Base-by-base conservation (phyloP, 2,329 filamentous ascomycete species). In the Nigrograna mackinnonii region DNA sequence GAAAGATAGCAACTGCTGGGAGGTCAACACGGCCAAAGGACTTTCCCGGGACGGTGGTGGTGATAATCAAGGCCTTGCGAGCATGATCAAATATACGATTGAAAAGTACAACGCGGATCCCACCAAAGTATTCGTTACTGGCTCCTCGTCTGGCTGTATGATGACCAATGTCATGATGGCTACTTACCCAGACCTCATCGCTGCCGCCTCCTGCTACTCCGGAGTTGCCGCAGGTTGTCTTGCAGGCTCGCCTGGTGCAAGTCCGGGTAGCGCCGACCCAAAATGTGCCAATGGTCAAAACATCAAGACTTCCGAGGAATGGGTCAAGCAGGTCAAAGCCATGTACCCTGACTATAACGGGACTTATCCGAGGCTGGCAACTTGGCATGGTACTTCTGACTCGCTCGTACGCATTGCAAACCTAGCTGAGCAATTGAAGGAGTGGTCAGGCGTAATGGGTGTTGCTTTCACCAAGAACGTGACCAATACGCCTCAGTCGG, bases 31-130 rank as follows among this genome's bases (percentile, higher is more conserved):
- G 2, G 66, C 67, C n/a, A 72, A 69, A 17, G 68, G 77, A 0
- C 70, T 83, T 3, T 77, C 72, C 3, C 79, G 79, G 53, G 69
- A 77, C 40, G 79, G 75, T 6, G 79, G 79, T 21, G 77, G 78
- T 3, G 76, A 83, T 59, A 76, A 70, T 41, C 71, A 74, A 36
- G 68, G 72, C 1, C 78, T 84, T 39, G 74, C 73, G 24, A 79
- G 76, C 55, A 83, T 83, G 79, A 77, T 82, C 30, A 67, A 61
- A 17, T 82, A 79, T 49, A 68, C 76, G 2, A 55, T 82, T 9
- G 39, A 55, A 9, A 71, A 70, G 50, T 80, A 82, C 60, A 60
- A 64, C 1, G 79, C 66, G 22, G 76, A 83, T 55, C 47, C 69
- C 30, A 64, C 54, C 45, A 68, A 68, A 38, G 75, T 83, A 7